Percentiles rank a stretch among this genome's conserved stretches.
Evolutionary conservation across 2,329 filamentous ascomycete genomes (phyloP).

Genomic region (Aspergillus hortae): DNA sequence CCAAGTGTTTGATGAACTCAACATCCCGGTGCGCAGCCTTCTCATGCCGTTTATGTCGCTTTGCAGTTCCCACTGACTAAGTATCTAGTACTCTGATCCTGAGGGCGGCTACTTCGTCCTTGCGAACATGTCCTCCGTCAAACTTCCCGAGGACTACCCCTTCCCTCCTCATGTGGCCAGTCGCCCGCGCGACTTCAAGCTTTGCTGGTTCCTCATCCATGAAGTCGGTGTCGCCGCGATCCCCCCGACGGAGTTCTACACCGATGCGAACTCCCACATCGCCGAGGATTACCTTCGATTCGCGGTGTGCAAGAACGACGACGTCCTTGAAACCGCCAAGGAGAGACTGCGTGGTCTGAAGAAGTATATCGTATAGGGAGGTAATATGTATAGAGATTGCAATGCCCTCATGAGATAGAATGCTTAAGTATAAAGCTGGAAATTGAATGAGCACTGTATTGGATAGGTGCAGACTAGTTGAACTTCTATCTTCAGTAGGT

Average conservation of each 20-base stretch:
- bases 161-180: conserved; percentile 86
- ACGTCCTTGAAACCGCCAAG: conserved; percentile 76
- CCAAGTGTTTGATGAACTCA: conserved; percentile 70
- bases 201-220: conserved; percentile 95
- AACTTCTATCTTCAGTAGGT: too few species aligned
- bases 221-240: conserved; percentile 95
- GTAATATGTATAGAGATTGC: too few species aligned
- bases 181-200: conserved; percentile 87
- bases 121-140: conserved; percentile 86
- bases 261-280: conserved; percentile 73
- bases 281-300: conserved; percentile 93
- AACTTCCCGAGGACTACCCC: conserved; percentile 75
- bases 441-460: too few species aligned
- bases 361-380: conserved; percentile 57
- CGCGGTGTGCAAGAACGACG: conserved; percentile 92
- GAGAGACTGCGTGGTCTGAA: conserved; percentile 68
- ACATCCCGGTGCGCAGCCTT: conserved; percentile 53
- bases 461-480: too few species aligned
- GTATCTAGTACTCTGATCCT: conserved; percentile 70
- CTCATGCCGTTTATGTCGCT: neutral
- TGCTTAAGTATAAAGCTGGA: too few species aligned
- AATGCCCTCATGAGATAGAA: too few species aligned
- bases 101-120: conserved; percentile 98
- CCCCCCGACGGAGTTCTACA: conserved; percentile 96
- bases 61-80: conserved; percentile 2